Base-by-base conservation (phyloP, 257 asterid genomes). In the Galeopsis tetrahit region DNA sequence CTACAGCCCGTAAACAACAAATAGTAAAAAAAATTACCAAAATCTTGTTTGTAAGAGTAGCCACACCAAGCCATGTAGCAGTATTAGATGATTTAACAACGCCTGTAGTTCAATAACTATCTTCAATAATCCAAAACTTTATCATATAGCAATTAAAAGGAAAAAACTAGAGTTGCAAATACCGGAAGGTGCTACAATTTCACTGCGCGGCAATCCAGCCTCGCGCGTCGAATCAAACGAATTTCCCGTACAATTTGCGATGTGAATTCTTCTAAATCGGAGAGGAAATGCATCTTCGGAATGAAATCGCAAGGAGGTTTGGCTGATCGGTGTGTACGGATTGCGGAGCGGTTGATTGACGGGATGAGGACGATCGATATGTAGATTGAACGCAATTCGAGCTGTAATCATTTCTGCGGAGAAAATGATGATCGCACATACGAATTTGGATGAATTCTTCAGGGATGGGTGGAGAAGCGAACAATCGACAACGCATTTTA, bases 1-100 rank as follows among this genome's bases (percentile, higher is more conserved):
- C 35, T 14, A 33, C 40, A 59, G 68, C 58, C 7, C 36, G 17
- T 52, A 2, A 15, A 55, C 13, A 56, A 56, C 14, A 40, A 31
- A 70, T 31, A 35, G 14, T 33, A 28, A 63, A 78, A 63, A 78
- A 7, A 48, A 80, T 78, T 58, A 80, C 85, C 85, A 80, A 35
- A 70, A 82, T 78, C 74, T 82, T 82, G 82, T 82, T 85, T 28
- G 80, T 52, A n/a, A 82, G 68, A 33, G 81, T 70, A 66, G 87
- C 82, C 76, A 82, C 70, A 39, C 85, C 79, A 65, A 80, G 68
- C 78, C 81, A 64, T 53, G 85, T 63, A 44, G 77, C 84, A 71
- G 62, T 9, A 14, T 64, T 74, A 49, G 59, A 57, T 11, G 80
- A 75, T 55, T 62, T 36, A 65, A 57, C 71, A 21, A 3, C 56